Evolutionary conservation across 139 green algal species (phyloP), one percentile per base, ranked within the genome.

Genomic region (Chlamydomonas schloesseri): DNA sequence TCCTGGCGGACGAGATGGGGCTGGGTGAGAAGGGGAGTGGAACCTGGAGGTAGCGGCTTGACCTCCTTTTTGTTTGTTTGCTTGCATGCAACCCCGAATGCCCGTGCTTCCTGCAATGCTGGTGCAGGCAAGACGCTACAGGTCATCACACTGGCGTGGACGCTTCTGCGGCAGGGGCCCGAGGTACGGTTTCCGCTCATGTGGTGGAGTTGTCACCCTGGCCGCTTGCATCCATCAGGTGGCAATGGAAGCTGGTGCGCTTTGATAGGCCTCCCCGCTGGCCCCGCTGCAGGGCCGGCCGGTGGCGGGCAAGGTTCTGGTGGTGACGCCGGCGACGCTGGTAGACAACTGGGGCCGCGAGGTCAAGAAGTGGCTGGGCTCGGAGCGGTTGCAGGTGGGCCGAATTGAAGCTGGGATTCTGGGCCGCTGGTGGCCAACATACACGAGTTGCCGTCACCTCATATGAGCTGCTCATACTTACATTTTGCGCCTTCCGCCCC

Each of bases 1-100:
- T 98, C 36, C 89, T 98, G 69, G 96, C 96, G 2, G 94, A 98
- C 74, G 93, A 96, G 31, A 98, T 98, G 96, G 94, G 94, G 0
- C 88, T 96, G 14, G 93, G 31, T 73, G 53, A 28, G 69, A 17
- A 20, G 33, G 10, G 24, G 53, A 20, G 37, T n/a, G n/a, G n/a
- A n/a, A n/a, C n/a, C n/a, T n/a, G n/a, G n/a, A n/a, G n/a, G n/a
- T n/a, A n/a, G n/a, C n/a, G n/a, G n/a, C 64, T 17, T 8, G 6
- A 50, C 42, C 8, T 8, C 42, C 8, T 50, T 24, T 2, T 24
- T 26, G 57, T 26, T 64, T 64, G 23, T 26, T 24, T 64, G 57
- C 9, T 15, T 10, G 47, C 42, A 6, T 65, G 65, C n/a, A n/a
- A n/a, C n/a, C n/a, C n/a, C n/a, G n/a, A n/a, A n/a, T n/a, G n/a